Conservation (phyloP, 2,329 filamentous ascomycete genomes). For the Sphaerulina vaccinii region DNA sequence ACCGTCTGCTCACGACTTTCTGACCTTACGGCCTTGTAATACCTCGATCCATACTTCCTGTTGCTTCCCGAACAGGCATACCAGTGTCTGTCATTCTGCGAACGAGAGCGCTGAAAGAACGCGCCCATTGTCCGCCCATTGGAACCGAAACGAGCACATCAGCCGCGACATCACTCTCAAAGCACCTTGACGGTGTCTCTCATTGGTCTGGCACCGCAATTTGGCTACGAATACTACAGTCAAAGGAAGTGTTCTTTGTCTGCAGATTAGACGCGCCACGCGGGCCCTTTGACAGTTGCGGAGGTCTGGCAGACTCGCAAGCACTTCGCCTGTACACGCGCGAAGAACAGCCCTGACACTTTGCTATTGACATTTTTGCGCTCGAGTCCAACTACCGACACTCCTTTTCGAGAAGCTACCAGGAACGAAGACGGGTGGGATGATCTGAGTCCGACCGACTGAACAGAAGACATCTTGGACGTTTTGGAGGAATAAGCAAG, state of each 20-base stretch:
- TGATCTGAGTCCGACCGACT: slow-evolving; percentile 28
- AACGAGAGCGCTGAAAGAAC: slow-evolving; percentile 14
- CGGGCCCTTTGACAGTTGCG: slow-evolving; percentile 13
- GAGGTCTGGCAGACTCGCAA: slow-evolving; percentile 8
- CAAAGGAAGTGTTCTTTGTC: slow-evolving; percentile 24
- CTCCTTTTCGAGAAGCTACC: slow-evolving; percentile 28
- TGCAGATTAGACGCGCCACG: slow-evolving; percentile 21
- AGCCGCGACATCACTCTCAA: slow-evolving; percentile 18
- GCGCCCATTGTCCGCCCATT: slow-evolving; percentile 20
- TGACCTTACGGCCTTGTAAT: slow-evolving; percentile 29
- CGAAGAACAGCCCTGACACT: background rate
- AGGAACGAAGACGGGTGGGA: slow-evolving; percentile 24
- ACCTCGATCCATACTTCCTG: slow-evolving; percentile 13
- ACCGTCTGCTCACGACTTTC: slow-evolving; percentile 20
- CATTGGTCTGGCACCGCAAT: slow-evolving; percentile 22
- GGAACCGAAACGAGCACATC: slow-evolving; percentile 18
- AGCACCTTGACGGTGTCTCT: slow-evolving; percentile 16
- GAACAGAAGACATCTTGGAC: slow-evolving; percentile 11
- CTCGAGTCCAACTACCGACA: slow-evolving; percentile 34
- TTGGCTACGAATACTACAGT: slow-evolving; percentile 16
- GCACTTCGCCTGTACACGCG: slow-evolving; percentile 4
- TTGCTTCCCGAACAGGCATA: slow-evolving; percentile 8
- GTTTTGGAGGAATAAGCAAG: slow-evolving; percentile 27
- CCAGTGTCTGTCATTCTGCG: slow-evolving; percentile 5
- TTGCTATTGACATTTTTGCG: slow-evolving; percentile 8